Evolutionary conservation across 495 filamentous ascomycete genomes (phyloP), one percentile per base, ranked within the genome.

Genomic region (Aspergillus indologenus): DNA sequence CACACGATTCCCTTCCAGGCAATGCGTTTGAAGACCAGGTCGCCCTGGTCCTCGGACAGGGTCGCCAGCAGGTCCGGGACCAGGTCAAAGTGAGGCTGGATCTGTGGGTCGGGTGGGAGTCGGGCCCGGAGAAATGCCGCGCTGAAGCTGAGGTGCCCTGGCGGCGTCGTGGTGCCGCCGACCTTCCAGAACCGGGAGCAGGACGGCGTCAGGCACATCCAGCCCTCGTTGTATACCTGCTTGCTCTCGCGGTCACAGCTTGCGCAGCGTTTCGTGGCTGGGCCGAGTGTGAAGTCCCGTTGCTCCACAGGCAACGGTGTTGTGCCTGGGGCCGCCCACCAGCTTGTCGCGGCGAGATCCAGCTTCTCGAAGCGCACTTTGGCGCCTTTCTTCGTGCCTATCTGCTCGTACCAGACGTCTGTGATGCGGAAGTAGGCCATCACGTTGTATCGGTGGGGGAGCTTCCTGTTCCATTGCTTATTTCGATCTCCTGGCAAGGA

Each of bases 331-430:
- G 77, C 68, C 17, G 81, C 71, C 87, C 88, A 93, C 91, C 91
- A 96, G 45, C 89, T 88, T 29, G 76, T 75, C 19, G 71, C 61
- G 0, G 61, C 43, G 0, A 85, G 68, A 19, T 90, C 68, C 1
- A 90, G 67, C 61, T 92, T 92, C 69, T 96, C 85, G 22, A 92
- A 80, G 5, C 91, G 82, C 17, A 88, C 77, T 61, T 81, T 85
- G 59, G 80, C 79, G 0, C 79, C 68, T 0, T 66, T 77, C 18
- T 79, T 73, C 0, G 69, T 57, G 0, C 74, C 65, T 4, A 69
- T 63, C 48, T 75, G 81, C 63, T 96, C 90, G 17, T 66, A 74
- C 91, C 91, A 96, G 1, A 91, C 71, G 34, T 88, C 72, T 0
- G 87, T 89, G 18, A 90, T 71, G 26, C 85, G 83, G 65, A 92